Evolutionary conservation across 805 yeast genomes (phyloP).

Genomic region (Ogataea trehalophila): DNA sequence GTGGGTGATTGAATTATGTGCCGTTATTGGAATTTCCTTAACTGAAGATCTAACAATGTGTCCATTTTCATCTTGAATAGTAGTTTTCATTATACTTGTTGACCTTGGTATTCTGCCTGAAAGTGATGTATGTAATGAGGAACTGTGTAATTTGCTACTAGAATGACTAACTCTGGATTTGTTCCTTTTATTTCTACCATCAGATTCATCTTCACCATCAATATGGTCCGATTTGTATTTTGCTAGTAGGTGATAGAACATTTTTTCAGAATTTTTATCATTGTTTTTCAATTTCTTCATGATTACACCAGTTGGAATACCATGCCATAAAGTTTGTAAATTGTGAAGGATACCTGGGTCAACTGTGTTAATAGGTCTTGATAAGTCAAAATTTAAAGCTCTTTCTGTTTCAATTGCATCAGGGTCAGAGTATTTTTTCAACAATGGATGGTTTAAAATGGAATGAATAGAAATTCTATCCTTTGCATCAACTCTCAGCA

Average conservation of each 20-base stretch:
- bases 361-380: slow-evolving; percentile 28
- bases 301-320: slow-evolving; percentile 35
- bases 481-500: slow-evolving; percentile 67
- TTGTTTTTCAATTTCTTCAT: slow-evolving; percentile 22
- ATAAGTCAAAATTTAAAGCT: slow-evolving; percentile 21
- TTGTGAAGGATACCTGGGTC: slow-evolving; percentile 50
- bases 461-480: slow-evolving; percentile 65
- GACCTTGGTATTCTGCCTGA: slow-evolving; percentile 22
- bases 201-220: slow-evolving; percentile 11
- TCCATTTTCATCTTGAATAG: slow-evolving; percentile 32
- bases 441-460: slow-evolving; percentile 55
- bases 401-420: slow-evolving; percentile 18
- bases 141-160: too few species aligned
- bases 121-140: too few species aligned
- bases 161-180: slow-evolving; percentile 1
- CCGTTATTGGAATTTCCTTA: slow-evolving; percentile 25
- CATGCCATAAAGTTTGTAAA: slow-evolving; percentile 54
- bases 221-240: slow-evolving; percentile 29
- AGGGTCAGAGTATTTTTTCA: slow-evolving; percentile 46
- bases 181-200: slow-evolving; percentile 13
- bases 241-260: slow-evolving; percentile 32
- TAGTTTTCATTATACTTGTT: slow-evolving; percentile 29
- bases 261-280: slow-evolving; percentile 30
- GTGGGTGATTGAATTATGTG: slow-evolving; percentile 21
- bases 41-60: slow-evolving; percentile 23